Evolutionary conservation across 2,329 filamentous ascomycete genomes (phyloP), one percentile per base, ranked within the genome.

Genomic region (Aciculosporium take): DNA sequence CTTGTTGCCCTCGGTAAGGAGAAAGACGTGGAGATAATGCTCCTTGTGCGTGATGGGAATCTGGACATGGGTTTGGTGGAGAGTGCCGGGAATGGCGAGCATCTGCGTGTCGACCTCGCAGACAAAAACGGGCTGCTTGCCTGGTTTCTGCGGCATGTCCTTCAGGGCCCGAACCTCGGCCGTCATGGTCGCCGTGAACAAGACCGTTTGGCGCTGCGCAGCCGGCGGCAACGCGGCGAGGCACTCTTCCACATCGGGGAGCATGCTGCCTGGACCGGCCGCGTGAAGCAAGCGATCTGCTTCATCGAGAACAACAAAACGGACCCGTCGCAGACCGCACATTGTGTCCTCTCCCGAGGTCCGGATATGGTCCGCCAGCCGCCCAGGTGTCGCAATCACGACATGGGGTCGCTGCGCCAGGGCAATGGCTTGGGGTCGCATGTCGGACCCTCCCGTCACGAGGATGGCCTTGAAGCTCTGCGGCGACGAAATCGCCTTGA

Each of bases 141-240:
- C 77, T 1, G 76, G 70, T 33, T 77, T 71, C 30, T 75, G 68
- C 7, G 85, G 80, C 65, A 84, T 75, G 44, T 82, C 74, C 60
- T 94, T 91, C 45, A 96, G 65, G 2, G 85, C 84, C 38, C 85
- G 77, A 4, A 98, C 87, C 65, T 96, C 89, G 3, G 85, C 79
- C 0, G 91, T 96, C 33, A 98, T 79, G 1, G 91, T 98, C 13
- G 91, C 91, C 7, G 91, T 98, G 65, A 98, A 98, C 3, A 98
- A 74, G 13, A 94, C 75, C 0, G 89, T 98, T 60, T 98, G 88
- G n/a, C 91, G 76, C 54, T 85, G 70, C 1, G 72, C 64, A 4
- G 85, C 74, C 0, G 84, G 78, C 0, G 91, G 91, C 0, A 98
- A 71, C 2, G 81, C 79, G 2, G 77, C 79, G 4, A 98, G 70